These are phyloP conservation scores for Tephrocybe sp. DNA, from an alignment of 768 basidiomycete species.

Conservation along the genomic window DNA sequence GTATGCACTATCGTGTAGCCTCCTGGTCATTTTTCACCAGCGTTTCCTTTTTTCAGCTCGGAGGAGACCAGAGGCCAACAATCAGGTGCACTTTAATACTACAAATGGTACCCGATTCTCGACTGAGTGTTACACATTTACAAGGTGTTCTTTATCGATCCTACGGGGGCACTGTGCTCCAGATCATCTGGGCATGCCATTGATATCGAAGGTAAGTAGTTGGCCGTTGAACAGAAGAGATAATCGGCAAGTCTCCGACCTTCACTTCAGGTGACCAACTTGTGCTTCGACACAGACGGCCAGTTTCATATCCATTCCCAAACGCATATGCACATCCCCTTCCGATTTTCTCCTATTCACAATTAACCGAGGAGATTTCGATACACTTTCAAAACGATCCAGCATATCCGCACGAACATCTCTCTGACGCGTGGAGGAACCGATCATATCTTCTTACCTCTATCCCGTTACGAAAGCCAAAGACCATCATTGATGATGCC, in stretches of 20 bases:
- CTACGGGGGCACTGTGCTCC: slow-evolving; percentile 74
- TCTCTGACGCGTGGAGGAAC: slow-evolving; percentile 52
- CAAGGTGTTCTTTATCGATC: slow-evolving; percentile 85
- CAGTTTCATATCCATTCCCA: slow-evolving; percentile 75
- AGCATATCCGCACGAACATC: slow-evolving; percentile 44
- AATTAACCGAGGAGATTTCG: slow-evolving; percentile 55
- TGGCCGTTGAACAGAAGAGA: too few relatives aligned
- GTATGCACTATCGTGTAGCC: too few relatives aligned
- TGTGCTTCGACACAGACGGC: slow-evolving; percentile 76
- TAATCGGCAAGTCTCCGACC: too few relatives aligned
- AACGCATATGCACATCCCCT: slow-evolving; percentile 76
- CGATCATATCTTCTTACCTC: slow-evolving; percentile 65
- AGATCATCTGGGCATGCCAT: slow-evolving; percentile 80
- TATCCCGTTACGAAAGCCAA: slow-evolving; percentile 67
- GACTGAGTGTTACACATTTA: slow-evolving; percentile 1
- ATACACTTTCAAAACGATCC: slow-evolving; percentile 67
- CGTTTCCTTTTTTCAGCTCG: slow-evolving; percentile 43
- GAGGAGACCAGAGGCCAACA: slow-evolving; percentile 66
- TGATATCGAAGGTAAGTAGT: slow-evolving; percentile 76
- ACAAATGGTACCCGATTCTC: too few relatives aligned
- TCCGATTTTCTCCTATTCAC: slow-evolving; percentile 65
- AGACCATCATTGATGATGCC: slow-evolving; percentile 70
- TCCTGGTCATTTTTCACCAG: too few relatives aligned
- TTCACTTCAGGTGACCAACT: slow-evolving; percentile 60
- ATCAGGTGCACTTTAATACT: slow-evolving; percentile 53